These are phyloP conservation scores for Vitis rotundifolia DNA, from an alignment of 164 flowering plant species.

Conservation along the genomic window DNA sequence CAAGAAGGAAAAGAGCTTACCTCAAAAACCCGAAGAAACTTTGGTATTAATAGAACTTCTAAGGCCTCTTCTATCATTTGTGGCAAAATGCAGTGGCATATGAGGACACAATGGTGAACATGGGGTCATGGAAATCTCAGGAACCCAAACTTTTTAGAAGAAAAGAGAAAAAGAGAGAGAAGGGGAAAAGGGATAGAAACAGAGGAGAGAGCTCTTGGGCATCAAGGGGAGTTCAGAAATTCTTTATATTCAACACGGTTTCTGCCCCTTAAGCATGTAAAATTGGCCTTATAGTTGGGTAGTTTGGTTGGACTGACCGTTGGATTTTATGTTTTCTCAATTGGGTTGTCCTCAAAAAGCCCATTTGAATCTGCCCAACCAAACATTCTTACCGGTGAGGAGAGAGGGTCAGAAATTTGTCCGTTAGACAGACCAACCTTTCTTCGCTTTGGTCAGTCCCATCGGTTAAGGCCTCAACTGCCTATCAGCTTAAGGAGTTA, in stretches of 20 bases:
- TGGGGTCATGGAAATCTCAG: background rate
- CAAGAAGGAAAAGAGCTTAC: no score
- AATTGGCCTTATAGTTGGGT: background rate
- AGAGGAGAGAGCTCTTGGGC: background rate
- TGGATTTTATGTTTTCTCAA: slow-evolving; percentile 12
- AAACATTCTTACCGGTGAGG: slow-evolving; percentile 17
- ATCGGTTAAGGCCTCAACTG: no score
- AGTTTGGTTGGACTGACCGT: slow-evolving; percentile 18
- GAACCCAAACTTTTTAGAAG: background rate
- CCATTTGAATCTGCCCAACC: slow-evolving; percentile 7
- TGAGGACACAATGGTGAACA: slow-evolving; percentile 2
- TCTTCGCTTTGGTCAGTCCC: background rate
- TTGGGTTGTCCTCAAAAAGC: no score
- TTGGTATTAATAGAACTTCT: no score
- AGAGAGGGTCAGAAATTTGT: background rate
- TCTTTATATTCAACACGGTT: background rate
- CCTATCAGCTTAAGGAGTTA: no score
- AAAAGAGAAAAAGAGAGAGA: background rate
- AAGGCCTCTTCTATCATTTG: background rate
- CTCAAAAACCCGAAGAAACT: no score
- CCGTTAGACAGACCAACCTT: slow-evolving; percentile 28
- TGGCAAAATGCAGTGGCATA: background rate
- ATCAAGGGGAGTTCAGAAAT: background rate
- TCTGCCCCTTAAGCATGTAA: no score
- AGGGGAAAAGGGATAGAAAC: background rate